Percentiles rank a stretch among this genome's conserved stretches.
These are phyloP conservation scores for Striga asiatica DNA, from an alignment of 257 asterid species.

Conservation along the genomic window DNA sequence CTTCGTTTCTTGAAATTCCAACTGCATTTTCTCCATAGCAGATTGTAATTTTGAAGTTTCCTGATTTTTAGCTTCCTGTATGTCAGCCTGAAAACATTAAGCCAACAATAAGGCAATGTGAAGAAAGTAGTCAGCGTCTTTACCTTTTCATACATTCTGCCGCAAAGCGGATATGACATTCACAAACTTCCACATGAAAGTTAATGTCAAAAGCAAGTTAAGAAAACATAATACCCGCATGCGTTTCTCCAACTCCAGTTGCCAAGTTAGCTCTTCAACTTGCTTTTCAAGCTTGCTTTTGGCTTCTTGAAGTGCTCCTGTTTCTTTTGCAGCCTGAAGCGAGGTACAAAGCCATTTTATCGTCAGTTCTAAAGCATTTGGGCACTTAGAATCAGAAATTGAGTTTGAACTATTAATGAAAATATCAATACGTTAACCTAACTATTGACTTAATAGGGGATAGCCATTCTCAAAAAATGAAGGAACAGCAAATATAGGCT, in stretches of 20 bases:
- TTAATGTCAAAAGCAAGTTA: background rate
- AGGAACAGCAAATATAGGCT: background rate
- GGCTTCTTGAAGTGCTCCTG: constrained; percentile 70
- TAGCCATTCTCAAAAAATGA: background rate
- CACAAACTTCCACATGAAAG: background rate
- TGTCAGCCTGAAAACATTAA: constrained; percentile 14
- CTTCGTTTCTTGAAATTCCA: constrained; percentile 35
- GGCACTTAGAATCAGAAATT: constrained; percentile 1
- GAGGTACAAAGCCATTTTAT: background rate
- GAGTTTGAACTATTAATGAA: background rate
- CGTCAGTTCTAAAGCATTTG: background rate
- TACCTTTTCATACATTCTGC: background rate
- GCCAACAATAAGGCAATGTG: constrained; percentile 4
- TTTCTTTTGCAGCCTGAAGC: constrained; percentile 64
- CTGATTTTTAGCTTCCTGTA: constrained; percentile 46
- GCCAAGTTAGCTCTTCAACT: constrained; percentile 55
- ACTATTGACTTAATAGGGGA: background rate
- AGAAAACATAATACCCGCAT: constrained; percentile 33
- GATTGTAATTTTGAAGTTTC: constrained; percentile 32
- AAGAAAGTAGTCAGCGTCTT: background rate
- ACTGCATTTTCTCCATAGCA: background rate
- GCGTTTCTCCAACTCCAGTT: constrained; percentile 51
- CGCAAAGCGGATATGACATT: background rate
- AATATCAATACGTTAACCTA: background rate
- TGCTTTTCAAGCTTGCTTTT: constrained; percentile 54